Percentiles rank a stretch among this genome's conserved stretches.
These are phyloP conservation scores for Paecilomyces formosus DNA, from an alignment of 2,329 filamentous ascomycete species.

Conservation along the genomic window DNA sequence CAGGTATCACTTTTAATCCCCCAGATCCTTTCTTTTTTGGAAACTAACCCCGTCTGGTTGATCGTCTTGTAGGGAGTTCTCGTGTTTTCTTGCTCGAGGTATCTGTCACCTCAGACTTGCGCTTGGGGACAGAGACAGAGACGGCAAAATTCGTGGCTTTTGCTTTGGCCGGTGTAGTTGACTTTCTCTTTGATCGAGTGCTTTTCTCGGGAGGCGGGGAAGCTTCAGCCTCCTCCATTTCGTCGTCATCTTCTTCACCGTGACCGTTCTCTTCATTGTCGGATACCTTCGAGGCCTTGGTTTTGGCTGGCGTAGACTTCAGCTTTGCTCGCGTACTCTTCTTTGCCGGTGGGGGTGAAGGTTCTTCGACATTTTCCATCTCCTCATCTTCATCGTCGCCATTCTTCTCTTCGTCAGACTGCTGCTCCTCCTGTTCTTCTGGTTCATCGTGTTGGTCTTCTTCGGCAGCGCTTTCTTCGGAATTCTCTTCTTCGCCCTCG, in stretches of 20 bases:
- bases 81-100: not conserved
- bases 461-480: slow-evolving; percentile 13
- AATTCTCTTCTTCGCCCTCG: slow-evolving; percentile 27
- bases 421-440: slow-evolving; percentile 1
- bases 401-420: slow-evolving; percentile 2
- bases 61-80: not conserved
- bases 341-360: not conserved
- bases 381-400: slow-evolving; percentile 4
- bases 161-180: not conserved
- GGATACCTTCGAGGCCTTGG: not conserved
- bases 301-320: not conserved
- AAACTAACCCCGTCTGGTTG: not conserved
- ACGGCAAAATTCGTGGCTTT: not conserved
- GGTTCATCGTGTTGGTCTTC: slow-evolving; percentile 19
- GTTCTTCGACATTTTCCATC: slow-evolving; percentile 4
- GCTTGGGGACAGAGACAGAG: not conserved
- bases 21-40: not conserved
- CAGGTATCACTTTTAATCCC: not conserved
- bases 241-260: not conserved
- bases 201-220: not conserved
- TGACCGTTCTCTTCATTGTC: not conserved
- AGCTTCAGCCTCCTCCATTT: not conserved
- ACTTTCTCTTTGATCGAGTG: not conserved
- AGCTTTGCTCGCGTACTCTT: not conserved
- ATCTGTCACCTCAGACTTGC: not conserved